Base-by-base conservation (phyloP, 768 basidiomycete species). In the Fibroporia radiculosa region DNA sequence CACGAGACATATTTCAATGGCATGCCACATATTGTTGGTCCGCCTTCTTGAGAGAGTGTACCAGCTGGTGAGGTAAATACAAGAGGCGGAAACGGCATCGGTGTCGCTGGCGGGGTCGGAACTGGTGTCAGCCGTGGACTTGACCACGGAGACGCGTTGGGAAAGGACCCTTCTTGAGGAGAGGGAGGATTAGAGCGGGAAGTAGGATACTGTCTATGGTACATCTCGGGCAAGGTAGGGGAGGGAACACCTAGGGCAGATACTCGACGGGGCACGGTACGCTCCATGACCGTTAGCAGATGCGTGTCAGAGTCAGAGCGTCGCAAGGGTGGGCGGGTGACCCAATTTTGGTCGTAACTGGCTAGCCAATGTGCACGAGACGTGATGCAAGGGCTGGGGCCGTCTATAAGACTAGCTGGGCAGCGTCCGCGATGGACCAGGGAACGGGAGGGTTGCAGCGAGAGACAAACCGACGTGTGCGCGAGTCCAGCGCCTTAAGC, bases 1-100 rank as follows among this genome's bases (percentile, higher is more conserved):
- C 59, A 85, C 83, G 84, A 85, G 11, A 87, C 72, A 49, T 85
- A 87, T 82, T 87, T 87, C 54, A 87, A 67, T 12, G 83, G 84
- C 56, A 87, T 54, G 8, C 85, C 85, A 48, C 70, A 85, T 48
- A 87, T 66, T 11, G 73, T 77, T 0, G 84, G 82, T 0, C 44
- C 29, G 14, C 45, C 47, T 20, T 61, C 62, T 28, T 35, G 20
- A 48, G 40, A 22, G 54, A 16, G 33, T n/a, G 22, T 39, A 23
- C 12, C 25, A 18, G 11, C 18, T 6, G 18, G 22, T 18, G 56
- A 53, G 18, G 56, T 49, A n/a, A 50, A 51, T 6, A 60, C 38
- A 12, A 51, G 52, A 4, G 45, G 51, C 25, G 26, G 42, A 27
- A 44, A 52, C 34, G 48, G 48, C 42, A 57, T 32, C 14, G 42